Base-by-base conservation (phyloP, 441 rosid species). In the Gossypium davidsonii region DNA sequence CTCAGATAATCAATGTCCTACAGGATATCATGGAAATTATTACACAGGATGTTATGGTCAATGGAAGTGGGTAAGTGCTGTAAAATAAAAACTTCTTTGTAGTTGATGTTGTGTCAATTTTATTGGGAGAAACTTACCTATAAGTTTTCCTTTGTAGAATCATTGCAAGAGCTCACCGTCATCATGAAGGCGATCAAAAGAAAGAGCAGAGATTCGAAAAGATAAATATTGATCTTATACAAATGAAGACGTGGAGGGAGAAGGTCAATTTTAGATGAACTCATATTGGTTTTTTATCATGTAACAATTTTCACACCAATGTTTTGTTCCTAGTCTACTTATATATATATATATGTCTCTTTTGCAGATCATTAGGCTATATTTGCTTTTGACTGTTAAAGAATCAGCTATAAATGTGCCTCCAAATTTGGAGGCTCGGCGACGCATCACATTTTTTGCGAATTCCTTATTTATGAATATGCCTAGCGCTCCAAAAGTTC, bases 331-430 rank as follows among this genome's bases (percentile, higher is more conserved):
- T 69, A 31, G 55, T 53, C 17, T 18, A 11, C 18, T 69, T 52
- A 31, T 5, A 10, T 53, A 15, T 5, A 9, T 52, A 15, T 58
- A 21, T 58, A 23, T 58, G 14, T 58, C 12, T 57, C 58, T 37
- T 65, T 20, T 63, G 51, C 75, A 95, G 99, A 89, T 91, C 81
- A 86, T 78, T 53, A 81, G 98, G 85, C 93, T 95, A 66, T 74
- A 76, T 80, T 82, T 95, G 77, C 97, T 95, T 75, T 75, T 93
- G 77, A 91, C 97, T 20, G 89, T 92, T 60, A 95, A 91, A 90
- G 98, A 95, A 80, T 93, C 99, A 64, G 99, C 99, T 39, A 93
- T 91, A 66, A 91, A 95, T 62, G 91, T 95, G 73, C 99, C 99
- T 58, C 86, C 85, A 59, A 93, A 85, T 81, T 85, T 91, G 85